Evolutionary conservation across 257 asterid species (phyloP), one percentile per base, ranked within the genome.

Genomic region (Solanum pinnatisectum): DNA sequence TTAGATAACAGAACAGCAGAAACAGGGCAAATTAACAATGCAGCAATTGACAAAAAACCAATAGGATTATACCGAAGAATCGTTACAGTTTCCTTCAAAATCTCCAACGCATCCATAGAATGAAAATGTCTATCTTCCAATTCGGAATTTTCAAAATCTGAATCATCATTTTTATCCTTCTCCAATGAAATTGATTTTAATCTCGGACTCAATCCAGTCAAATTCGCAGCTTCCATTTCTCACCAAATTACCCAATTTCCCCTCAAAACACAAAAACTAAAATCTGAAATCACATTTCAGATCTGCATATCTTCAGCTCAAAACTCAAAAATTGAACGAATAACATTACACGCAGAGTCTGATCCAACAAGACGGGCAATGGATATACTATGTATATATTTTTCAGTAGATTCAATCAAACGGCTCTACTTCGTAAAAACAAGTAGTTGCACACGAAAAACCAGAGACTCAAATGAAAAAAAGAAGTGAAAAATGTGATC

Each of bases 81-180:
- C 89, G 98, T 90, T 59, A 96, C 98, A 0, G 95, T 93, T 90
- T 96, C 98, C 87, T 95, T 93, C 91, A 97, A 86, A 88, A 97
- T 97, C 83, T 95, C 98, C 88, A 97, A 81, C 1, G 98, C 98
- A 87, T 91, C 92, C 95, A 91, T 92, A 23, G 99, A 90, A 87
- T 92, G 92, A 86, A 94, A 89, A 59, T 88, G 94, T 88, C 90
- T 92, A 88, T 89, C 94, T 30, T 93, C 96, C 89, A 90, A 89
- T 92, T 93, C 93, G 12, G 92, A 86, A 40, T 49, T 82, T 40
- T 89, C 92, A 84, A 89, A 59, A 92, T 90, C 92, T 25, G 46
- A 84, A 84, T 90, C 94, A 12, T 84, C 93, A 14, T 88, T 85
- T 88, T 90, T 92, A 36, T 91, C 97, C 23, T 90, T 89, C 85